These are phyloP conservation scores for Tarenaya hassleriana DNA, from an alignment of 345 rosid species.

Conservation along the genomic window DNA sequence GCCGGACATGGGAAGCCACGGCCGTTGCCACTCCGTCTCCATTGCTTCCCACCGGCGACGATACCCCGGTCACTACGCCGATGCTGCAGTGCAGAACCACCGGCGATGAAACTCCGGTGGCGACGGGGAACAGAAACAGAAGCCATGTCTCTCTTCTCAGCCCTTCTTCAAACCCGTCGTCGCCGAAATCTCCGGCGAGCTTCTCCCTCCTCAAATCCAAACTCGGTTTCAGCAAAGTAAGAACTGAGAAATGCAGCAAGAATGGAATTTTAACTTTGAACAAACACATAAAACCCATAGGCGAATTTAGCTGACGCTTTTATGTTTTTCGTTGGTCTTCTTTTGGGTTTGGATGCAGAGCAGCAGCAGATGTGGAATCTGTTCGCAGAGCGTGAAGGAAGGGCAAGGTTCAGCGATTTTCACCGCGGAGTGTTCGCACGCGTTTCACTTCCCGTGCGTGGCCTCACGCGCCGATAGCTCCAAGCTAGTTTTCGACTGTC, in stretches of 20 bases:
- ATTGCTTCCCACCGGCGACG: conserved; percentile 37
- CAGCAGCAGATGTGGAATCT: conserved; percentile 51
- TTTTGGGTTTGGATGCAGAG: conserved; percentile 12
- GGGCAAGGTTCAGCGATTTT: conserved; percentile 86
- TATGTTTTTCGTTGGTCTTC: not conserved
- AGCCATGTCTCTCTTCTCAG: conserved; percentile 35
- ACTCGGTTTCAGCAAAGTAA: conserved; percentile 25
- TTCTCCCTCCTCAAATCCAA: conserved; percentile 29
- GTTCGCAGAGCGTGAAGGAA: conserved; percentile 50
- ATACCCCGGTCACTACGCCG: conserved; percentile 48
- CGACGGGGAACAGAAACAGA: conserved; percentile 25
- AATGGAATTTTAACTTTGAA: too few species aligned
- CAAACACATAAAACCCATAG: too few species aligned
- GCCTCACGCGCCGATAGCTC: conserved; percentile 37
- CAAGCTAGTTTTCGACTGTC: conserved; percentile 38
- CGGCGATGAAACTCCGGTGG: conserved; percentile 28
- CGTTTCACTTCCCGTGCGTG: conserved; percentile 77
- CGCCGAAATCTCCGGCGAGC: conserved; percentile 71
- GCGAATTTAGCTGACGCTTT: too few species aligned
- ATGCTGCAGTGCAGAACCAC: conserved; percentile 57
- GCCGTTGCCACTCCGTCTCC: conserved; percentile 34
- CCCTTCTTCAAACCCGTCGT: conserved; percentile 53
- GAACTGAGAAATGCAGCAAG: too few species aligned
- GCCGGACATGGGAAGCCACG: conserved; percentile 55
- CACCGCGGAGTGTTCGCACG: conserved; percentile 86